Evolutionary conservation across 805 yeast species (phyloP).

Genomic region (Candida bentonensis): DNA sequence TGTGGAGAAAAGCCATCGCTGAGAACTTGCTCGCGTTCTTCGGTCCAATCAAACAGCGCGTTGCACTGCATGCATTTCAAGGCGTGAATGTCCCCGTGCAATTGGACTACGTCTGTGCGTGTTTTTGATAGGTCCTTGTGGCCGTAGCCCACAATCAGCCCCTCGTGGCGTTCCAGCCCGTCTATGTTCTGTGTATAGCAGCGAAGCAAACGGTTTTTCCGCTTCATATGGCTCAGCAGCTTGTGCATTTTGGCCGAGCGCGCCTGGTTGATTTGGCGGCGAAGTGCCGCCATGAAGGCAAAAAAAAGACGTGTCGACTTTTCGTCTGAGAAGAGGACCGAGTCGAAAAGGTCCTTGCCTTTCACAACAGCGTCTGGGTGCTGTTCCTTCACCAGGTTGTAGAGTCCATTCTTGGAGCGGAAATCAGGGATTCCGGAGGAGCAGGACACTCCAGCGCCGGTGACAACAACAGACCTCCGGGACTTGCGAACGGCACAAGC

Average conservation of each 20-base stretch:
- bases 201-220: slow-evolving; percentile 52
- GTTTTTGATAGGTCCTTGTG: slow-evolving; percentile 36
- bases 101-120: slow-evolving; percentile 59
- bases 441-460: slow-evolving; percentile 96
- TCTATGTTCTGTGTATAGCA: slow-evolving; percentile 96
- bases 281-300: slow-evolving; percentile 74
- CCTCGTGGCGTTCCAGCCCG: slow-evolving; percentile 58
- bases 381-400: slow-evolving; percentile 52
- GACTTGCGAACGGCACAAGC: slow-evolving; percentile 31
- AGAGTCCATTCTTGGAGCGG: slow-evolving; percentile 71
- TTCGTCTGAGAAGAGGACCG: slow-evolving; percentile 60
- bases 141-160: slow-evolving; percentile 43
- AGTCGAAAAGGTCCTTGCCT: slow-evolving; percentile 87
- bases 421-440: slow-evolving; percentile 97
- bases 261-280: slow-evolving; percentile 49
- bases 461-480: slow-evolving; percentile 49
- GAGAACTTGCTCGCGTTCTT: slow-evolving; percentile 31
- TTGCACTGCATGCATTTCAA: slow-evolving; percentile 67
- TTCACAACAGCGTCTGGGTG: slow-evolving; percentile 49
- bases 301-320: slow-evolving; percentile 62
- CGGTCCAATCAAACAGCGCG: slow-evolving; percentile 45
- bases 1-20: slow-evolving; percentile 58
- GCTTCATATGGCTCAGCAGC: slow-evolving; percentile 49
- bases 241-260: slow-evolving; percentile 74
- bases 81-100: slow-evolving; percentile 77